These are phyloP conservation scores for Gynandropsis gynandra DNA, from an alignment of 345 rosid species.

Conservation along the genomic window DNA sequence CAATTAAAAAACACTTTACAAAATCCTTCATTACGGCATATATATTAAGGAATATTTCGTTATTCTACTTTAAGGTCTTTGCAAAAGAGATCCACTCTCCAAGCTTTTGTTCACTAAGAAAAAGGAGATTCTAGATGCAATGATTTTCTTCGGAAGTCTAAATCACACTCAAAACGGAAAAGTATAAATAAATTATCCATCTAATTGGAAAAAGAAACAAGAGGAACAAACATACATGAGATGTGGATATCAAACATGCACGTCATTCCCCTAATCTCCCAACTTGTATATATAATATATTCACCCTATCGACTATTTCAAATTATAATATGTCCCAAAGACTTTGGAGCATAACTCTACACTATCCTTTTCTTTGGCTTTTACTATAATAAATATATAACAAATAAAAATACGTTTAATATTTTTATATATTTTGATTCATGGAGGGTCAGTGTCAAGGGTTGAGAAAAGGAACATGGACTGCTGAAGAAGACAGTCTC, in stretches of 20 bases:
- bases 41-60: no score
- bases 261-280: background rate
- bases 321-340: conserved; percentile 1
- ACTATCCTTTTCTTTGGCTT: background rate
- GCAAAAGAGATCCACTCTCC: no score
- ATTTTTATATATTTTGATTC: background rate
- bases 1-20: no score
- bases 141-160: no score
- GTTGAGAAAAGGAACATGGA: conserved; percentile 47
- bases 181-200: no score
- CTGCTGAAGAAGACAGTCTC: conserved; percentile 42
- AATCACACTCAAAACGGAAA: no score
- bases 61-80: no score
- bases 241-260: background rate
- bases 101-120: no score
- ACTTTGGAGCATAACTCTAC: conserved; percentile 3
- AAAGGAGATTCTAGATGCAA: no score
- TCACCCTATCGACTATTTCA: background rate
- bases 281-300: conserved; percentile 18
- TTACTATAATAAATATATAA: background rate
- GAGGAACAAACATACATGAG: background rate
- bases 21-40: no score
- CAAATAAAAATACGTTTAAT: no score
- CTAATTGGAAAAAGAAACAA: background rate
- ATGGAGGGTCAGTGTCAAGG: conserved; percentile 17